phyloP scores from a whole-genome alignment of 106 monocot species.

The Platanthera zijinensis region DNA sequence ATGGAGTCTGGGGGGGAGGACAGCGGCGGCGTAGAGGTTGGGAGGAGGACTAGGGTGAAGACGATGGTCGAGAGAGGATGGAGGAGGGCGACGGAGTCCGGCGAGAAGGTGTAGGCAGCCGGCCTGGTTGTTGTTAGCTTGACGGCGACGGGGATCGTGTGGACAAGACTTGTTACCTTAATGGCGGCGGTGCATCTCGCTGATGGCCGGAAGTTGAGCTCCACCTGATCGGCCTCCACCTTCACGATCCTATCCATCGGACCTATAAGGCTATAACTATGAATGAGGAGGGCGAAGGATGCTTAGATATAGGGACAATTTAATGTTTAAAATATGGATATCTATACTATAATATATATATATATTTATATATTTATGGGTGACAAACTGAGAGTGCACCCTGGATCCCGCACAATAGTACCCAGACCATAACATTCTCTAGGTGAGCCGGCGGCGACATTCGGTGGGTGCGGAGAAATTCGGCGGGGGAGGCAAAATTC shows the following conservation, averaged over 20 bases:
- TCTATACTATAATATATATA: no score
- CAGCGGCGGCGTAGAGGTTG: constrained; percentile 1
- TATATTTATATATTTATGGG: no score
- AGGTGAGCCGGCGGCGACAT: no score
- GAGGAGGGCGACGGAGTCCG: constrained; percentile 6
- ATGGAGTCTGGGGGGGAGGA: constrained; percentile 12
- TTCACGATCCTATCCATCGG: not conserved
- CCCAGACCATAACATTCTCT: no score
- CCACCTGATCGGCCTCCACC: not conserved
- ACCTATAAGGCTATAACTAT: no score
- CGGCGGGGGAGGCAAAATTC: no score
- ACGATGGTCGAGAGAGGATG: constrained; percentile 16
- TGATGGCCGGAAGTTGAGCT: constrained; percentile 2
- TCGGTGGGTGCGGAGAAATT: no score
- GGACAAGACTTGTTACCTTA: not conserved
- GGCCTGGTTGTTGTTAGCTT: not conserved
- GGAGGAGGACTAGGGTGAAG: constrained; percentile 12
- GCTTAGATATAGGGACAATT: no score
- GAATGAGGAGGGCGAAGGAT: no score
- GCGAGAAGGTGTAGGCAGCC: not conserved
- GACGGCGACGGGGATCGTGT: constrained; percentile 8
- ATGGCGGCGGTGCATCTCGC: not conserved
- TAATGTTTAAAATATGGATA: no score
- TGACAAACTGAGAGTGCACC: no score
- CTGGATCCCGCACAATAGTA: no score